phyloP scores from a whole-genome alignment of 2,329 filamentous ascomycete species.

The Verticillium alfalfae region DNA sequence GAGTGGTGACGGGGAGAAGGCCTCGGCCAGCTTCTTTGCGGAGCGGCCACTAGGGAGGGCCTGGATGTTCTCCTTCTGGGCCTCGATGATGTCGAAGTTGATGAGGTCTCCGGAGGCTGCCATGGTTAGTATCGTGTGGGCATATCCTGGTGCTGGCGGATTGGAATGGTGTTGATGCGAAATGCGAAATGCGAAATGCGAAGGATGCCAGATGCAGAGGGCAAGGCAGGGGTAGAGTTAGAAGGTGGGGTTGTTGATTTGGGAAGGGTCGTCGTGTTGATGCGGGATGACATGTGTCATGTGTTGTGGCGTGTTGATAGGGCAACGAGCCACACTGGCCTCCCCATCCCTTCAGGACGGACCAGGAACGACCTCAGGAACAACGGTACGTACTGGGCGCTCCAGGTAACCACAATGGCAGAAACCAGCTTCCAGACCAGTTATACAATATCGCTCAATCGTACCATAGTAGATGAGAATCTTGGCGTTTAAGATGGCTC shows the following conservation, averaged over 20 bases:
- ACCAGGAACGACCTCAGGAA: too few species aligned
- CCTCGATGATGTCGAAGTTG: conserved; percentile 89
- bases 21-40: conserved; percentile 78
- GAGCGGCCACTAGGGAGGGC: conserved; percentile 82
- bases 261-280: conserved; percentile 5
- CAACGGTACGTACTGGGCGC: too few species aligned
- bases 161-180: conserved; percentile 2
- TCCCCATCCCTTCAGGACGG: too few species aligned
- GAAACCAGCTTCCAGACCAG: too few species aligned
- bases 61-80: conserved; percentile 97
- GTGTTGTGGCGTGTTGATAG: conserved; percentile 9
- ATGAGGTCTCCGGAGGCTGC: conserved; percentile 48
- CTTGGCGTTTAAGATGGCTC: too few species aligned
- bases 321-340: conserved; percentile 6
- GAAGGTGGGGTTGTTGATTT: conserved; percentile 12
- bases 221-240: neutral
- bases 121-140: conserved; percentile 31
- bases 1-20: conserved; percentile 64
- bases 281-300: neutral
- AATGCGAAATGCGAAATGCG: neutral
- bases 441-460: too few species aligned
- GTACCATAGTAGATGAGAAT: too few species aligned
- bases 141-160: conserved; percentile 5
- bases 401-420: too few species aligned
- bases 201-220: neutral